Base-by-base conservation (phyloP, 139 green algal species). In the Chlamydomonas applanata region DNA sequence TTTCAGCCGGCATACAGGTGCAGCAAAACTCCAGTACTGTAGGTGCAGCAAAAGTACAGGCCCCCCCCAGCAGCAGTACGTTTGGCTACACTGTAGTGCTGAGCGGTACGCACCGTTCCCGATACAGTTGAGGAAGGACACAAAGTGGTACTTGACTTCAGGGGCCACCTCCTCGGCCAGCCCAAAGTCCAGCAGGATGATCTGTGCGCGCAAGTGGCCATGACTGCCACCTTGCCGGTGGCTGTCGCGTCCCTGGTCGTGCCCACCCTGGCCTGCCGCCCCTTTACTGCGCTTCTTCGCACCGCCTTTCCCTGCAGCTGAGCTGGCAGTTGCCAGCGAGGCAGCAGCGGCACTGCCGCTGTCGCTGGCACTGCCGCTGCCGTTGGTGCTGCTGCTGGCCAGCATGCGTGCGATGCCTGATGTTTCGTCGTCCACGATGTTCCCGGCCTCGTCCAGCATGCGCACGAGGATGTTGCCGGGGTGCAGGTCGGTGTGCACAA, bases 381-480 rank as follows among this genome's bases (percentile, higher is more conserved):
- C 80, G 69, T 61, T 76, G 71, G 53, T 72, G 65, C 3, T 80
- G 75, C 63, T 60, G 30, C 69, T 59, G 46, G 3, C 44, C 49
- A 61, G 62, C 69, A 68, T 52, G 67, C 60, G 59, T 29, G 34
- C 30, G n/a, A 52, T 19, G 46, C 32, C 56, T 34, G 53, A 29
- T 1, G 33, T 17, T 22, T 22, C 69, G 22, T 53, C 49, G 1
- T 9, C n/a, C 36, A 62, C 14, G 29, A 62, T 45, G n/a, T 29
- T 35, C 46, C 57, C 35, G 11, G 13, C 53, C 22, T 65, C 33
- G 27, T 74, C 69, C 45, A 83, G 67, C 29, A 85, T 66, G 16
- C 90, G 82, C 32, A 97, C 91, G 63, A 98, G 79, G 75, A 97
- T 98, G 87, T 98, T 98, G 59, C 94, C 93, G 19, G 94, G 94